phyloP scores from a whole-genome alignment of 805 yeast genomes.

The Torulaspora microellipsoides region DNA sequence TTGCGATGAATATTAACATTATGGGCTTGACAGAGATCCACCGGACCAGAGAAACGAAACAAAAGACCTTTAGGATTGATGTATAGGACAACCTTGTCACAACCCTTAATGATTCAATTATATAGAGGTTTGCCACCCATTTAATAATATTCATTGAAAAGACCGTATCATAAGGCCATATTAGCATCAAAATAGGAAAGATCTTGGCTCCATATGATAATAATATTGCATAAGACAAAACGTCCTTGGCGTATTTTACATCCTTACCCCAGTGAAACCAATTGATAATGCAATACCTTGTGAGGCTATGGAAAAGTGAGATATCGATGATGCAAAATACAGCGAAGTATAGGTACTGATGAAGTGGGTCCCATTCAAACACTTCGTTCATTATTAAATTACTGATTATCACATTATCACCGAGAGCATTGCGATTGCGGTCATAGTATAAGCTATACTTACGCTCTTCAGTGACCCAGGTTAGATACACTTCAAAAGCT shows the following conservation, averaged over 20 bases:
- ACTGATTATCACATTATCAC: background rate
- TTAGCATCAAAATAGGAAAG: constrained; percentile 87
- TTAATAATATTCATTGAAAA: constrained; percentile 57
- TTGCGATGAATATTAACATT: constrained; percentile 20
- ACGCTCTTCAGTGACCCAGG: constrained; percentile 88
- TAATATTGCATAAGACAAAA: constrained; percentile 61
- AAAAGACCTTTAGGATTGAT: constrained; percentile 18
- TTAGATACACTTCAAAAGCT: constrained; percentile 82
- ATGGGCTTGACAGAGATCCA: constrained; percentile 21
- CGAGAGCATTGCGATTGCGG: background rate
- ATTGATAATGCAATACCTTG: constrained; percentile 31
- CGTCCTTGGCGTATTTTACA: constrained; percentile 21
- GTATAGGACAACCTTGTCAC: constrained; percentile 36
- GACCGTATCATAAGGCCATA: constrained; percentile 93
- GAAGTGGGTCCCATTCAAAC: constrained; percentile 33
- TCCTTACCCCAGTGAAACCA: constrained; percentile 31
- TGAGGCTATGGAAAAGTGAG: constrained; percentile 36
- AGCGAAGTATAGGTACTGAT: constrained; percentile 56
- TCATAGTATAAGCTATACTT: constrained; percentile 25
- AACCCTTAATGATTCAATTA: constrained; percentile 59
- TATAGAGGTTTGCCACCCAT: constrained; percentile 54
- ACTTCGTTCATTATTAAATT: constrained; percentile 32
- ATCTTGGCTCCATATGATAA: constrained; percentile 76
- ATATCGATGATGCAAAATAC: constrained; percentile 48
- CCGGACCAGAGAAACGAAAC: constrained; percentile 18